Conservation (phyloP, 2,329 filamentous ascomycete genomes). For the Colletotrichum sp. region DNA sequence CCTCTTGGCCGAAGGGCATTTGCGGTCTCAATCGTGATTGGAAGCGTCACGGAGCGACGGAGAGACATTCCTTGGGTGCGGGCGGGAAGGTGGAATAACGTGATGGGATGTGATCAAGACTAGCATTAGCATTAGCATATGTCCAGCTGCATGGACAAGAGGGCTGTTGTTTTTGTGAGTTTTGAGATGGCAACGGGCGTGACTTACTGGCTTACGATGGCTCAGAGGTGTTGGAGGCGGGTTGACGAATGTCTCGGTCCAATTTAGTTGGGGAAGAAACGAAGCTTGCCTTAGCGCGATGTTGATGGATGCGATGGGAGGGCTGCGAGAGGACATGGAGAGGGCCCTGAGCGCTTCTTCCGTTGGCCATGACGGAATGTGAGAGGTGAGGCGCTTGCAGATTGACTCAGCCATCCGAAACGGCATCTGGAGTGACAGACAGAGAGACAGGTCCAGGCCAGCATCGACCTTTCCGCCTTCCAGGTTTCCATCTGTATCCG, state of each 20-base stretch:
- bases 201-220: background rate
- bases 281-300: background rate
- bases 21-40: background rate
- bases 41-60: constrained; percentile 7
- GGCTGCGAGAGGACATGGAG: background rate
- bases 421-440: background rate
- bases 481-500: background rate
- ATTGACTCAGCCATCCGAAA: background rate
- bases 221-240: background rate
- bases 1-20: background rate
- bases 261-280: constrained; percentile 1
- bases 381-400: constrained; percentile 4
- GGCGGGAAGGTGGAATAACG: constrained; percentile 3
- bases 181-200: background rate
- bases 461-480: background rate
- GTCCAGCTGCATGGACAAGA: background rate
- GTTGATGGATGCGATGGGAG: background rate
- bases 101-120: background rate
- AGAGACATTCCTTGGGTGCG: constrained; percentile 9
- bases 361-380: background rate
- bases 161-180: background rate
- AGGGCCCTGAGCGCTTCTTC: background rate
- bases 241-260: constrained; percentile 7
- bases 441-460: background rate
- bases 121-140: background rate